Evolutionary conservation across 2,329 filamentous ascomycete species (phyloP), one percentile per base, ranked within the genome.

Genomic region (Meredithiella fracta): DNA sequence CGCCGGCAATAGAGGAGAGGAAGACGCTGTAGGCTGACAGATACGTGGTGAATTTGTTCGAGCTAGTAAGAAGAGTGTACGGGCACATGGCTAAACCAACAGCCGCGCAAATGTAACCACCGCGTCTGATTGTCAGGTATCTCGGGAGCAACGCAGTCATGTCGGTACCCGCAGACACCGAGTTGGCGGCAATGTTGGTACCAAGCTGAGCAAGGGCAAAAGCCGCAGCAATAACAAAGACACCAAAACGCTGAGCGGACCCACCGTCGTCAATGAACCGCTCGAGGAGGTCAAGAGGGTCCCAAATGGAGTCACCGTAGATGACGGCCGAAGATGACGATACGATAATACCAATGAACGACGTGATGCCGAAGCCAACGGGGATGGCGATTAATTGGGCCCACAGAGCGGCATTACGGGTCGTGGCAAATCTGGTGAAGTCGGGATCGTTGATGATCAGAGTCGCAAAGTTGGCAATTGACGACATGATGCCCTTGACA

Each of bases 21-120:
- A 96, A 96, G 57, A 96, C 88, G 2, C 85, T 89, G 72, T 95
- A 95, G 1, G 90, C 85, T 0, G 86, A 92, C 0, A 96, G 79
- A 65, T 95, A 95, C 2, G 86, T 94, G 0, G 86, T 92, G 71
- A 95, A 95, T 68, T 83, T 82, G 72, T 91, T 94, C 47, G 79
- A 79, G 47, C 73, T 73, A 1, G 77, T 80, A 7, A 94, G 77
- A 0, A 95, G 76, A 59, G 86, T 85, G 79, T 83, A 91, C 0
- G 90, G 90, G 66, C 86, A 92, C 79, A 95, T 94, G 60, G 81
- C 84, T 11, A 95, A 73, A 55, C 87, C 88, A 56, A 94, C 73
- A 1, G 75, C 67, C 0, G 89, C 89, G 64, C 87, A 94, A 60
- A 95, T 77, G 66, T 94, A 95, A 11, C 86, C 85, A 56, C 89